These are phyloP conservation scores for Trifolium repens DNA, from an alignment of 306 rosid species.

Conservation along the genomic window DNA sequence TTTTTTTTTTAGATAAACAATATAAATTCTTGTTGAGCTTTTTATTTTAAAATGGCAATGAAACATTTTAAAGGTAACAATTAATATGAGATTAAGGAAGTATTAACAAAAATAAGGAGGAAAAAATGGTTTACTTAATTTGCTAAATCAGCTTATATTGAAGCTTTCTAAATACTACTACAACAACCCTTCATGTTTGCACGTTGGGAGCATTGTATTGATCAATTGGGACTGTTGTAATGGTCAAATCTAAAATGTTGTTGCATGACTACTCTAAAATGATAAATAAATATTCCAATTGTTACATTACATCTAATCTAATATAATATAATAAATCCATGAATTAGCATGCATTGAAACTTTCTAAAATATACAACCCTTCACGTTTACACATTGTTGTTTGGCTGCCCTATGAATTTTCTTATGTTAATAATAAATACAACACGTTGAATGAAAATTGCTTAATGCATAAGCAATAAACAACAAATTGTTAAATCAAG, in stretches of 20 bases:
- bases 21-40: too few species aligned
- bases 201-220: background rate
- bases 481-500: too few species aligned
- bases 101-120: too few species aligned
- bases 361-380: background rate
- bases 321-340: too few species aligned
- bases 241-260: background rate
- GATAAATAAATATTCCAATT: too few species aligned
- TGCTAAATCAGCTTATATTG: background rate
- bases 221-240: too few species aligned
- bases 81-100: too few species aligned
- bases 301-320: too few species aligned
- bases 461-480: background rate
- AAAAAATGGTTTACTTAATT: background rate
- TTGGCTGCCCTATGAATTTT: slow-evolving; percentile 1
- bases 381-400: slow-evolving; percentile 22
- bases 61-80: too few species aligned
- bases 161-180: background rate
- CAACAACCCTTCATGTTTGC: background rate
- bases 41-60: too few species aligned
- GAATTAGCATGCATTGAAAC: background rate
- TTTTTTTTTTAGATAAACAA: too few species aligned
- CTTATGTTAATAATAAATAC: background rate
- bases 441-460: slow-evolving; percentile 15
- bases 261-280: background rate